Conservation (phyloP, 2,329 filamentous ascomycete genomes). For the Lecanicillium sp. region DNA sequence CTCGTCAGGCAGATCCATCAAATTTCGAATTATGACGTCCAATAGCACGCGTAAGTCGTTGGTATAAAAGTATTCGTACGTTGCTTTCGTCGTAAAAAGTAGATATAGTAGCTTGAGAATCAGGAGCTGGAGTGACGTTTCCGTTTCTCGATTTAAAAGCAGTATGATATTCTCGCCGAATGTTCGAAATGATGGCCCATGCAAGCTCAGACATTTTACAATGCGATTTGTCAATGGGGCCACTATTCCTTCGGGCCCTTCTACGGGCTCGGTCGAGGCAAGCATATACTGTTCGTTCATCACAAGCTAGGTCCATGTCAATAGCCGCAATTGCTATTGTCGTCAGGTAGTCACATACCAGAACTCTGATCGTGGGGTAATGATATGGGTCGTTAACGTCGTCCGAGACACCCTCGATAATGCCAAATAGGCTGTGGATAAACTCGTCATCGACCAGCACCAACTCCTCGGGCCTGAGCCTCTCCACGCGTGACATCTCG, state of each 20-base stretch:
- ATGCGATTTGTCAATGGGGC: slow-evolving; percentile 79
- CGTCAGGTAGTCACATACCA: slow-evolving; percentile 51
- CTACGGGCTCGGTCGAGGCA: slow-evolving; percentile 44
- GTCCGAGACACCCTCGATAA: slow-evolving; percentile 82
- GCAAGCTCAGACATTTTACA: slow-evolving; percentile 78
- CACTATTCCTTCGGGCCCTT: slow-evolving; percentile 23
- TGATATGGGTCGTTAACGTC: slow-evolving; percentile 91
- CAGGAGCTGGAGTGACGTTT: slow-evolving; percentile 90
- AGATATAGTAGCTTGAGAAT: slow-evolving; percentile 95
- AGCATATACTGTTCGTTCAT: slow-evolving; percentile 99
- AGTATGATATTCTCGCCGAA: slow-evolving; percentile 98
- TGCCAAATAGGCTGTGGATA: slow-evolving; percentile 72
- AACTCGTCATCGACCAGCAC: slow-evolving; percentile 74
- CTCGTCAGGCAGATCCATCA: slow-evolving; percentile 91
- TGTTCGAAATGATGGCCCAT: slow-evolving; percentile 78
- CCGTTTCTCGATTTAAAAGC: slow-evolving; percentile 87
- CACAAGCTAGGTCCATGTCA: slow-evolving; percentile 57
- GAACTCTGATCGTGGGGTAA: slow-evolving; percentile 85
- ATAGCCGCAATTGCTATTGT: slow-evolving; percentile 16
- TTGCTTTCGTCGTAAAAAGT: slow-evolving; percentile 84
- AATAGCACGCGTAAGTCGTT: slow-evolving; percentile 92
- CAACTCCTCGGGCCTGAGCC: slow-evolving; percentile 70
- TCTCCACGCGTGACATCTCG: slow-evolving; percentile 92
- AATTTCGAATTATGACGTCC: slow-evolving; percentile 92
- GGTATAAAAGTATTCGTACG: slow-evolving; percentile 97